Evolutionary conservation across 2,329 filamentous ascomycete genomes (phyloP).

Genomic region (Myriosclerotinia curreyana): DNA sequence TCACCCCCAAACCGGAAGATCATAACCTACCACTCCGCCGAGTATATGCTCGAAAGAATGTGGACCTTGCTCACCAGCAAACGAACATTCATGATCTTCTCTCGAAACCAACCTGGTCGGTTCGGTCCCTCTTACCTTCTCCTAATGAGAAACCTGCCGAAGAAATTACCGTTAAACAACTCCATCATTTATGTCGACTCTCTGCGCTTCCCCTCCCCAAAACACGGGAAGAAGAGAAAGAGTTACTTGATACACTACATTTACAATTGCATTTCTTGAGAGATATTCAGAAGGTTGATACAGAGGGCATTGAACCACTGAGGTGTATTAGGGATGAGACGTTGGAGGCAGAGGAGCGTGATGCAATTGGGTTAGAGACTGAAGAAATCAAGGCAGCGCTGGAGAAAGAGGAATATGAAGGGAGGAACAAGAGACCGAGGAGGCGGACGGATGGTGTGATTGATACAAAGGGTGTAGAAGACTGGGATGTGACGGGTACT

Average conservation of each 20-base stretch:
- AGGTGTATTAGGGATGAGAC: constrained; percentile 81
- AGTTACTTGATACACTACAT: constrained; percentile 71
- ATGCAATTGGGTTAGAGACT: constrained; percentile 53
- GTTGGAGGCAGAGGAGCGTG: constrained; percentile 49
- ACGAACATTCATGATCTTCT: constrained; percentile 48
- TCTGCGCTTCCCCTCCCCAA: constrained; percentile 78
- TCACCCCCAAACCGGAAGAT: constrained; percentile 15
- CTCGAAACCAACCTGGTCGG: constrained; percentile 76
- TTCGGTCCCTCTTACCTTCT: constrained; percentile 66
- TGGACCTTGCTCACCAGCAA: constrained; percentile 14
- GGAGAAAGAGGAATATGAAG: constrained; percentile 57
- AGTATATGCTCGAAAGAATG: neutral
- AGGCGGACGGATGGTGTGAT: constrained; percentile 28
- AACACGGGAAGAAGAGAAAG: constrained; percentile 57
- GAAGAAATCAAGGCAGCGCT: constrained; percentile 49
- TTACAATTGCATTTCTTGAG: constrained; percentile 90
- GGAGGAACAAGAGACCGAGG: constrained; percentile 41
- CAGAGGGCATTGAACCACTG: constrained; percentile 68
- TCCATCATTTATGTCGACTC: constrained; percentile 82
- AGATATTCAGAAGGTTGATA: constrained; percentile 77
- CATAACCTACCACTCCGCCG: neutral
- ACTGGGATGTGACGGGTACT: constrained; percentile 38
- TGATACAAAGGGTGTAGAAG: constrained; percentile 29
- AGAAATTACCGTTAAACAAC: constrained; percentile 56
- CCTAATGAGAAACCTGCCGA: constrained; percentile 25